Percentiles rank a stretch among this genome's conserved stretches.
Evolutionary conservation across 2,329 filamentous ascomycete species (phyloP).

Genomic region (Phaeosphaeriaceae sp.): DNA sequence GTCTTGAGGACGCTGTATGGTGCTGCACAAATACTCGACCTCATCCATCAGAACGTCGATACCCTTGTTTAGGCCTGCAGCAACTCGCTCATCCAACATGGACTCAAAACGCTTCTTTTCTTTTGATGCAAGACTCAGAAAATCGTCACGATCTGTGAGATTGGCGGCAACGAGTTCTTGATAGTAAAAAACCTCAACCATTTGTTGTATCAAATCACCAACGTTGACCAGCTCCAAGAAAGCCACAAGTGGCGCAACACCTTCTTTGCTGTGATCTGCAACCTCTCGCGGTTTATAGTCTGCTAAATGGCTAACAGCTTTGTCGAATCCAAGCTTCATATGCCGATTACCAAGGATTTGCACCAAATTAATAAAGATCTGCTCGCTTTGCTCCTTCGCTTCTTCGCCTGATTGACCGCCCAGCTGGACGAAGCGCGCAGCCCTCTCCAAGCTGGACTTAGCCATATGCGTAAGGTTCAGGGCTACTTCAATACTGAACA

Average conservation of each 20-base stretch:
- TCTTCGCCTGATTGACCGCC: constrained; percentile 82
- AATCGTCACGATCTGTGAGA: constrained; percentile 91
- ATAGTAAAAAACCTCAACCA: constrained; percentile 98
- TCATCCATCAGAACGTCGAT: constrained; percentile 99
- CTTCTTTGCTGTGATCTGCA: constrained; percentile 70
- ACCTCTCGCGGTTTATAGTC: constrained; percentile 89
- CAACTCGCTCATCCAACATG: constrained; percentile 96
- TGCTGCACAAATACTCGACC: constrained; percentile 92
- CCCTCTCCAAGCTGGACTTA: constrained; percentile 85
- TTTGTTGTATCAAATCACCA: constrained; percentile 95
- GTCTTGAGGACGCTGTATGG: constrained; percentile 83
- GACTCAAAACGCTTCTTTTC: constrained; percentile 99
- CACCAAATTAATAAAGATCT: constrained; percentile 84
- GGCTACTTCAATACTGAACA: constrained; percentile 96
- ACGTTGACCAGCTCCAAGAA: constrained; percentile 98
- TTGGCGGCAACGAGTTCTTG: constrained; percentile 86
- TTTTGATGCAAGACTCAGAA: constrained; percentile 86
- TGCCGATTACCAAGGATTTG: constrained; percentile 85
- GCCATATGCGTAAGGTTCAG: constrained; percentile 87
- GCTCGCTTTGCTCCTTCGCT: constrained; percentile 85
- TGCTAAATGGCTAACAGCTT: constrained; percentile 87
- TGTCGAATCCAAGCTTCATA: constrained; percentile 91
- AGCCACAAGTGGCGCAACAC: constrained; percentile 88
- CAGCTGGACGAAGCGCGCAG: constrained; percentile 79
- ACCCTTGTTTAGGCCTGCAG: constrained; percentile 93